These are phyloP conservation scores for Dothideomycetidae sp. DNA, from an alignment of 2,329 filamentous ascomycete genomes.

Conservation along the genomic window DNA sequence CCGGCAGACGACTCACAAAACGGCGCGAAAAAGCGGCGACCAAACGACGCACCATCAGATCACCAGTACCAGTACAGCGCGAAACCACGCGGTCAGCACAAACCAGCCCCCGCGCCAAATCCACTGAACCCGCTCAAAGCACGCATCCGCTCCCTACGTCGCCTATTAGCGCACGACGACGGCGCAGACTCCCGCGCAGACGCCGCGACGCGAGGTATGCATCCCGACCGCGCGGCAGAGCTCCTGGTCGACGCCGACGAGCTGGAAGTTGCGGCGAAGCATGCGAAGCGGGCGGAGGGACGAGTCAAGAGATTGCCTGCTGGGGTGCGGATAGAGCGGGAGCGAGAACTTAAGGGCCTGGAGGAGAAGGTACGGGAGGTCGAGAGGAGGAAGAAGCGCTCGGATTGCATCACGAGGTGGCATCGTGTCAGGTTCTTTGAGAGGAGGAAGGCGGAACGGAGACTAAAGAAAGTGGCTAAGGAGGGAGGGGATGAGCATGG, in stretches of 20 bases:
- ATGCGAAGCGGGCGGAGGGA: conserved; percentile 3
- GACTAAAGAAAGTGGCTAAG: conserved; percentile 49
- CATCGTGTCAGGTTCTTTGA: conserved; percentile 79
- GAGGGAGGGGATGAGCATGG: conserved; percentile 34
- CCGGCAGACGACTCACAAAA: too few species aligned
- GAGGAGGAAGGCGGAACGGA: conserved; percentile 58
- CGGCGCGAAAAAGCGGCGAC: too few species aligned
- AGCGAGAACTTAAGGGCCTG: conserved; percentile 7
- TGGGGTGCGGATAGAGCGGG: conserved; percentile 1
- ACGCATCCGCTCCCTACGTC: conserved; percentile 53
- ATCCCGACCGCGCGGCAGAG: conserved; percentile 1
- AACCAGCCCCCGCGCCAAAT: conserved; percentile 19
- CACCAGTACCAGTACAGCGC: too few species aligned
- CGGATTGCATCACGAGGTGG: conserved; percentile 61
- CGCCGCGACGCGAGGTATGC: background rate
- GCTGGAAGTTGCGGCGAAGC: conserved; percentile 9
- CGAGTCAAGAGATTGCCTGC: background rate
- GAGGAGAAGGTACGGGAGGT: conserved; percentile 39
- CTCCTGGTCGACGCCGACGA: conserved; percentile 6
- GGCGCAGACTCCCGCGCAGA: background rate
- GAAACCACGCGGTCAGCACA: too few species aligned
- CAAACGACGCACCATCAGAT: too few species aligned
- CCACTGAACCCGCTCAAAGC: conserved; percentile 52
- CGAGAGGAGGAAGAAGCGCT: conserved; percentile 46
- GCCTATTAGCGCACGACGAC: conserved; percentile 30